A percentile compares a stretch with the other conserved stretches of the same genome.
Conservation (phyloP, 2,329 filamentous ascomycete species). For the Davidsoniella eucalypti region DNA sequence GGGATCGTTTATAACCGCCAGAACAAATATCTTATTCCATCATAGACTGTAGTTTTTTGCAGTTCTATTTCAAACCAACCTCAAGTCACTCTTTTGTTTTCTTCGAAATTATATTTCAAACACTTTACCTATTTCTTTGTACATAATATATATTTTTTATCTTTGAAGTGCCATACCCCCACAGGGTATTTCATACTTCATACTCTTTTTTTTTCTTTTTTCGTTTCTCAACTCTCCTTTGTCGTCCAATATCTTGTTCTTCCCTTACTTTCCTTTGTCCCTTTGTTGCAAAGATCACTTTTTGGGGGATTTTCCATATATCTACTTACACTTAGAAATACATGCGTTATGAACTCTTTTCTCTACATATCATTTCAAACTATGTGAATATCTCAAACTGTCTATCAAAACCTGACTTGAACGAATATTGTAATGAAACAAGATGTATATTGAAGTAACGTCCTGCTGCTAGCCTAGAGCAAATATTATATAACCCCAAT, state of each 20-base stretch:
- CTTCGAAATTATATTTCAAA: background rate
- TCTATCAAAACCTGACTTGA: no score
- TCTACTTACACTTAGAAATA: no score
- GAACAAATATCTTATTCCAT: background rate
- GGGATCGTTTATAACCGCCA: background rate
- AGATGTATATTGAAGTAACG: no score
- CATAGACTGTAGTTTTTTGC: background rate
- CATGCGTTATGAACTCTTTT: no score
- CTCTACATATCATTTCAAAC: no score
- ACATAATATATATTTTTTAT: slow-evolving; percentile 1
- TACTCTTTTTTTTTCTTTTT: background rate
- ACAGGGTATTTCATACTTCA: no score
- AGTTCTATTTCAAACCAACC: background rate
- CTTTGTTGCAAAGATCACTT: no score
- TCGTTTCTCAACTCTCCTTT: background rate
- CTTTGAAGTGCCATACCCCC: background rate
- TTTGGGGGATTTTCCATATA: no score
- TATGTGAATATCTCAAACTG: no score
- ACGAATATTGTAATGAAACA: no score
- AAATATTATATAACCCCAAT: no score
- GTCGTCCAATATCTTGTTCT: background rate
- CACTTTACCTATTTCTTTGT: background rate
- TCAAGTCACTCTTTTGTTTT: background rate
- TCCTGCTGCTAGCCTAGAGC: no score
- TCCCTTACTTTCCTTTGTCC: background rate